Percentiles rank a stretch among this genome's conserved stretches.
phyloP scores from a whole-genome alignment of 805 yeast species.

The Myxozyma nipponensis region DNA sequence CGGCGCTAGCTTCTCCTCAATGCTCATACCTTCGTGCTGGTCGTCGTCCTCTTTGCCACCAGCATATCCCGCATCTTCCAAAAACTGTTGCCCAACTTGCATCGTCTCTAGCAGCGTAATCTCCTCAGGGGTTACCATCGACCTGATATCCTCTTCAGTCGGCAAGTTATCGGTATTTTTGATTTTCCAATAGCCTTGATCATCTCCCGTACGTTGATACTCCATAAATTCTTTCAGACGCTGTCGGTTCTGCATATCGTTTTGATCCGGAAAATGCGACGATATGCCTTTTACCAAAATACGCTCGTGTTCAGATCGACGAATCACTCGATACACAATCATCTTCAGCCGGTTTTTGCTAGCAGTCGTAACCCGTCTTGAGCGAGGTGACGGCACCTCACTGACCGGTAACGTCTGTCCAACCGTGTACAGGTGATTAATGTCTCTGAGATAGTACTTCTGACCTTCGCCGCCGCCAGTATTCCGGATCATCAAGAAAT shows the following conservation, averaged over 20 bases:
- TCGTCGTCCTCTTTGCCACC: constrained; percentile 42
- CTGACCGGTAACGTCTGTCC: constrained; percentile 93
- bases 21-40: constrained; percentile 46
- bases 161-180: constrained; percentile 66
- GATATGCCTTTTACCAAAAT: constrained; percentile 83
- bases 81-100: constrained; percentile 86
- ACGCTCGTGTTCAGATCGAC: constrained; percentile 67
- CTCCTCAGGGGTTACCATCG: constrained; percentile 92
- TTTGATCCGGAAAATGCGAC: constrained; percentile 92
- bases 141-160: constrained; percentile 65
- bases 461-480: constrained; percentile 63
- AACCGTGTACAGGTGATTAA: constrained; percentile 74
- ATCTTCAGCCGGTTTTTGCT: constrained; percentile 85
- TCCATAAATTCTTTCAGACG: constrained; percentile 96
- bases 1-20: constrained; percentile 83
- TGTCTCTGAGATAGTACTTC: constrained; percentile 61
- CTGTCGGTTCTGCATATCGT: constrained; percentile 95
- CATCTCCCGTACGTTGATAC: constrained; percentile 88
- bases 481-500: constrained; percentile 74
- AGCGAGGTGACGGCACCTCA: constrained; percentile 96
- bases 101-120: constrained; percentile 79
- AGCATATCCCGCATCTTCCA: constrained; percentile 70
- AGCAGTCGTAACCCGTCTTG: constrained; percentile 90
- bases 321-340: constrained; percentile 86
- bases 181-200: constrained; percentile 92